Evolutionary conservation across 148 eudicot genomes (phyloP), one percentile per base, ranked within the genome.

Genomic region (Diospyros kaki): DNA sequence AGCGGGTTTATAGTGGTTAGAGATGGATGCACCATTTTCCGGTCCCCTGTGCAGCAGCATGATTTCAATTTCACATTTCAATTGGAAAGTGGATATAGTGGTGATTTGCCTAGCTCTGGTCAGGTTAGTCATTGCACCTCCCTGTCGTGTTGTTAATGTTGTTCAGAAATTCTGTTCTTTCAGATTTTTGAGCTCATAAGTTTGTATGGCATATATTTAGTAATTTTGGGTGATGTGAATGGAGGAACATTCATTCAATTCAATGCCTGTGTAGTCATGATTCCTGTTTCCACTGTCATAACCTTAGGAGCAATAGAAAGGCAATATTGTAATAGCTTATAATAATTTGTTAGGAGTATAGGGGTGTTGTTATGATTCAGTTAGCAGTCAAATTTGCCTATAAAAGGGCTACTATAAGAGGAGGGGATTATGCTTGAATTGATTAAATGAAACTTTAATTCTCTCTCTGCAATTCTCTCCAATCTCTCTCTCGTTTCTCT

Each of bases 41-140:
- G 86, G 11, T 89, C 97, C 65, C 93, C 97, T 40, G 97, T 74
- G 18, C 97, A 91, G 81, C 97, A 91, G 86, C 97, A 91, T 82
- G 97, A 86, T 84, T 91, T 91, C 81, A 91, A 91, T 82, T 89
- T 89, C 69, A 89, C 97, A 28, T 91, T 78, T 82, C 97, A 91
- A 81, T 74, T 91, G 82, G 93, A 89, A 81, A 81, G 90, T 83
- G 97, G 93, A 45, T 75, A 78, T 76, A 79, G 83, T 78, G 92
- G 91, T 55, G 97, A 91, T 85, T 79, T 89, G 77, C 97, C 97
- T 13, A 89, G 92, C 73, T 88, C 92, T 73, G 97, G 97, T 52
- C 85, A 91, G 97, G 97, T 91, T 45, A 61, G 86, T 83, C 75
- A 18, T 41, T 67, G 48, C 62, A 52, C n/a, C 8, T 5, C 4